Conservation (phyloP, 179 eudicot genomes). For the Silene noctiflora region DNA sequence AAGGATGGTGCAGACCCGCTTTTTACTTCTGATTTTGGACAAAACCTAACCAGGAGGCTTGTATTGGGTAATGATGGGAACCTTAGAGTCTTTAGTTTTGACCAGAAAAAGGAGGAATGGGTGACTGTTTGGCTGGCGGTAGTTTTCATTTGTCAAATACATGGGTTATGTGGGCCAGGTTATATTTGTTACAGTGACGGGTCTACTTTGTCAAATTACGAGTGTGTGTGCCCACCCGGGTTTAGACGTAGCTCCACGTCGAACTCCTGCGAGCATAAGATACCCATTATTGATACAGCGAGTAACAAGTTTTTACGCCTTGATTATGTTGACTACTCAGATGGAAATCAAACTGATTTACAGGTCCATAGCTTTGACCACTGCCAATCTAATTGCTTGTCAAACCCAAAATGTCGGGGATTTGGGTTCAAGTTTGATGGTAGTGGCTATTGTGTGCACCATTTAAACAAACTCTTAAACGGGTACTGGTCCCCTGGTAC, state of each 20-base stretch:
- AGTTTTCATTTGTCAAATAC: slow-evolving; percentile 43
- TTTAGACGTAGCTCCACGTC: slow-evolving; percentile 21
- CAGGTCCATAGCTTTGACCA: slow-evolving; percentile 19
- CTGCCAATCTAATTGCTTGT: slow-evolving; percentile 45
- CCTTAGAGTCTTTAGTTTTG: slow-evolving; percentile 46
- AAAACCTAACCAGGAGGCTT: slow-evolving; percentile 40
- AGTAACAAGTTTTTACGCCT: slow-evolving; percentile 48
- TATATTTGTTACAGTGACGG: slow-evolving; percentile 52
- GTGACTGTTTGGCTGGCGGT: slow-evolving; percentile 52
- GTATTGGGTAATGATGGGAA: slow-evolving; percentile 66
- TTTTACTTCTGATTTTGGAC: slow-evolving; percentile 44
- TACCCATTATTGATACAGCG: background rate
- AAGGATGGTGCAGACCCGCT: slow-evolving; percentile 9
- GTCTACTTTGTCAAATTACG: slow-evolving; percentile 20
- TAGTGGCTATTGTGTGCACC: slow-evolving; percentile 48
- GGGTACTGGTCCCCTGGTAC: slow-evolving; percentile 68
- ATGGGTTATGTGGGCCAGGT: slow-evolving; percentile 65
- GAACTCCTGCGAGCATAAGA: slow-evolving; percentile 39
- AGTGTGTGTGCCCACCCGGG: slow-evolving; percentile 71
- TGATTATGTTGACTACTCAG: slow-evolving; percentile 60
- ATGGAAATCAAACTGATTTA: slow-evolving; percentile 30
- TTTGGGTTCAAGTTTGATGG: slow-evolving; percentile 65
- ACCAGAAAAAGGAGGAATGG: slow-evolving; percentile 40
- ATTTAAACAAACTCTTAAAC: slow-evolving; percentile 36
- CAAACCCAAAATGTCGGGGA: slow-evolving; percentile 42